phyloP scores from a whole-genome alignment of 192 early-diverging fungal genomes.

The Backusella macrospora region DNA sequence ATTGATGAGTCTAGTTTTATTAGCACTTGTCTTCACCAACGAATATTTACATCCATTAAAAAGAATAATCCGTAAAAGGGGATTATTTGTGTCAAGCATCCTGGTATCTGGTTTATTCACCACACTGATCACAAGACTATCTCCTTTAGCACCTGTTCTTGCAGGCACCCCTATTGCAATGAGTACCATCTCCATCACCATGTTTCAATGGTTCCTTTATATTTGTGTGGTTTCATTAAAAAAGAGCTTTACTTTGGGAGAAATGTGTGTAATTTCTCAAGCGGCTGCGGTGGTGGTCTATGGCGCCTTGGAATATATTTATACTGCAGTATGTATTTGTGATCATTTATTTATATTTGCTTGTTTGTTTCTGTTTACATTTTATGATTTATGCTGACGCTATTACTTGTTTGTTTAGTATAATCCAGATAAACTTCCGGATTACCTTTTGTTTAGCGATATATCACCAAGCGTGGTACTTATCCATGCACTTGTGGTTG shows the following conservation, averaged over 20 bases:
- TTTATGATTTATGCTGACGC: neutral
- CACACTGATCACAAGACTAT: conserved; percentile 26
- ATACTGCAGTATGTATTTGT: conserved; percentile 37
- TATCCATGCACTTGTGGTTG: conserved; percentile 66
- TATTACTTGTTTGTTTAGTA: conserved; percentile 28
- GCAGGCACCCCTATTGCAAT: conserved; percentile 14
- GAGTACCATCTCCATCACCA: conserved; percentile 23
- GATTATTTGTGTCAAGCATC: conserved; percentile 32
- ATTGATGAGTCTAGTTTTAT: conserved; percentile 38
- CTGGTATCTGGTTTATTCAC: conserved; percentile 30
- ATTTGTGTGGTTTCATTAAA: conserved; percentile 34
- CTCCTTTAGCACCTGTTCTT: conserved; percentile 20
- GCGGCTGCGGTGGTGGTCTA: conserved; percentile 54
- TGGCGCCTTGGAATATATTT: conserved; percentile 46
- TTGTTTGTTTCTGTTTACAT: neutral
- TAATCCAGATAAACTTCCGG: conserved; percentile 34
- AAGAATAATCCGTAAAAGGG: conserved; percentile 30
- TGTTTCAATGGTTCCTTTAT: conserved; percentile 39
- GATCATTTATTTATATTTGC: neutral
- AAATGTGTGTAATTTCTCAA: conserved; percentile 64
- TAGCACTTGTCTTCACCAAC: conserved; percentile 21
- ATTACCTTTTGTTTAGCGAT: conserved; percentile 17
- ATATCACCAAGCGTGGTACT: conserved; percentile 49
- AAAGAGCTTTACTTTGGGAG: conserved; percentile 68
- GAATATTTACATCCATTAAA: conserved; percentile 29